Conservation (phyloP, 768 basidiomycete species). For the Lepiota subincarnata region DNA sequence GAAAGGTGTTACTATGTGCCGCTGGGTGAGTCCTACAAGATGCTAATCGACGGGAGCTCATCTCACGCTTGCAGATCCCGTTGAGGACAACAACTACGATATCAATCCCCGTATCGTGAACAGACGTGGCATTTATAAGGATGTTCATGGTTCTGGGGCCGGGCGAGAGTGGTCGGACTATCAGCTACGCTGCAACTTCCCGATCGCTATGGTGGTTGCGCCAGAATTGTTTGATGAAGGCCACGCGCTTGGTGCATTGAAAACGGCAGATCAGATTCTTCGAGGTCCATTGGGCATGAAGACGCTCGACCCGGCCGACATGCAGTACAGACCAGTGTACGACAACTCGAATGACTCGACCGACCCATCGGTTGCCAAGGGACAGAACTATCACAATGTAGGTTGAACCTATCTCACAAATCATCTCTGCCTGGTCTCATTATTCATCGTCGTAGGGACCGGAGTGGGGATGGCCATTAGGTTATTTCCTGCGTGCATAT, state of each 20-base stretch:
- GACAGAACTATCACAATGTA: conserved; percentile 92
- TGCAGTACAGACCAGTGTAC: conserved; percentile 87
- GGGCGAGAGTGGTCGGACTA: conserved; percentile 97
- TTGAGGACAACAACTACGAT: conserved; percentile 66
- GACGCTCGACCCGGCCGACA: conserved; percentile 84
- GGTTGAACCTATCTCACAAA: conserved; percentile 17
- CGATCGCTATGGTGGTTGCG: conserved; percentile 95
- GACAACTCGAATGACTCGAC: conserved; percentile 90
- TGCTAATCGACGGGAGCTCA: conserved; percentile 3
- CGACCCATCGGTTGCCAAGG: conserved; percentile 86
- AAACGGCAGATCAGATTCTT: conserved; percentile 75
- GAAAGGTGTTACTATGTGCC: conserved; percentile 93
- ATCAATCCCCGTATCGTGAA: conserved; percentile 71
- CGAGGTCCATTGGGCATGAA: conserved; percentile 94
- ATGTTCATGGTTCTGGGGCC: conserved; percentile 85
- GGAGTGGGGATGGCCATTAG: conserved; percentile 94
- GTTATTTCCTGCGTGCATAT: conserved; percentile 93
- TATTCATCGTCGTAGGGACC: conserved; percentile 58
- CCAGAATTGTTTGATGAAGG: conserved; percentile 86
- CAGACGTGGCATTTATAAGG: conserved; percentile 96
- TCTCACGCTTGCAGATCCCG: conserved; percentile 45
- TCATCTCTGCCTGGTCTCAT: conserved; percentile 7
- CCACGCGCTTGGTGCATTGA: conserved; percentile 76
- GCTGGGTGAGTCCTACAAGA: conserved; percentile 42
- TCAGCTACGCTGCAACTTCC: conserved; percentile 90